These are phyloP conservation scores for Neurospora sp. DNA, from an alignment of 495 filamentous ascomycete genomes.

Conservation along the genomic window DNA sequence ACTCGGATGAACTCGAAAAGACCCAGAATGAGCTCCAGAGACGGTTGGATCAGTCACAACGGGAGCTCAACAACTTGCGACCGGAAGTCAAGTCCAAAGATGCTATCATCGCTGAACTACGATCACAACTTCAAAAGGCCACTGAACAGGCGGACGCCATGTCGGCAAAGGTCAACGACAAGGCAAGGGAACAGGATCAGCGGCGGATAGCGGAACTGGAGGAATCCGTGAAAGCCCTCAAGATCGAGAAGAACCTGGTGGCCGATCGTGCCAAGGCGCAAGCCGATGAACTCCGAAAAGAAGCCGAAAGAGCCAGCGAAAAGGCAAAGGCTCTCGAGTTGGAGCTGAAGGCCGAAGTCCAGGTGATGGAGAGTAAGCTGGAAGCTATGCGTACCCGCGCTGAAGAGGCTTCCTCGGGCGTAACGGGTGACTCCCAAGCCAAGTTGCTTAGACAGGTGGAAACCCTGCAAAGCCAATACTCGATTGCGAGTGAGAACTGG, in stretches of 20 bases:
- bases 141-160: constrained; percentile 57
- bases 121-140: constrained; percentile 57
- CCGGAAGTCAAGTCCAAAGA: constrained; percentile 57
- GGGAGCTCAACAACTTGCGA: constrained; percentile 58
- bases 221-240: constrained; percentile 58
- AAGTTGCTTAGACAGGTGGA: constrained; percentile 91
- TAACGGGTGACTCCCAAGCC: constrained; percentile 71
- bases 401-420: constrained; percentile 82
- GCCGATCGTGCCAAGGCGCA: constrained; percentile 62
- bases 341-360: constrained; percentile 74
- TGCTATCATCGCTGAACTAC: constrained; percentile 57
- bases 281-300: constrained; percentile 57
- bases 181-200: constrained; percentile 56
- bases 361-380: constrained; percentile 78
- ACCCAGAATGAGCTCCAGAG: constrained; percentile 53
- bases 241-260: constrained; percentile 66
- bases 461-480: constrained; percentile 91
- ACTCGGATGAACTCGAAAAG: constrained; percentile 59
- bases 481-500: constrained; percentile 93
- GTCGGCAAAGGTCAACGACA: constrained; percentile 53
- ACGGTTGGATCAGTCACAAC: constrained; percentile 50
- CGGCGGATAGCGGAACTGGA: constrained; percentile 56
- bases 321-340: constrained; percentile 57
- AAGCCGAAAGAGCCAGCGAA: constrained; percentile 65
- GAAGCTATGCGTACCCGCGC: constrained; percentile 76